phyloP scores from a whole-genome alignment of 169 alveolate genomes.

The Toxoplasma gondii region DNA sequence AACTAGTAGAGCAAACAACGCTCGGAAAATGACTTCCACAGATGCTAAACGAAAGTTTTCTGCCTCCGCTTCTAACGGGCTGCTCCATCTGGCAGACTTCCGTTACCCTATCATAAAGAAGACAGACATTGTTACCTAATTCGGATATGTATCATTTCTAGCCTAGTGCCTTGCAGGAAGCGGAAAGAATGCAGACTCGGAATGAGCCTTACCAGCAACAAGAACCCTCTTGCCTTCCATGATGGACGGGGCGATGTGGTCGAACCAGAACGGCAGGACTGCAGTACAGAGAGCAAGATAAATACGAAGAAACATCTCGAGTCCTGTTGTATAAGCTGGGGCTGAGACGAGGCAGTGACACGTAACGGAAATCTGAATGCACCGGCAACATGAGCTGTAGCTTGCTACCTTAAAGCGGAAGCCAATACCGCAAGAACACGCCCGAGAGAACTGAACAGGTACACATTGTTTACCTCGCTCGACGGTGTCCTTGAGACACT shows the following conservation, averaged over 20 bases:
- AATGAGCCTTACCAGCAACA: conserved; percentile 75
- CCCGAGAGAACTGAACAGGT: not conserved
- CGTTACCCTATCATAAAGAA: no score
- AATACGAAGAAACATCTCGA: not conserved
- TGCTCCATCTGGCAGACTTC: no score
- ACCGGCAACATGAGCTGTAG: no score
- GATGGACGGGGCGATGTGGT: conserved; percentile 91
- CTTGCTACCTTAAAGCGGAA: no score
- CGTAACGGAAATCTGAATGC: no score
- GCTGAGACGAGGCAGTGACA: not conserved
- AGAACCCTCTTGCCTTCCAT: conserved; percentile 92
- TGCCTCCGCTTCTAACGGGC: no score
- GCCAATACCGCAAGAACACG: not conserved
- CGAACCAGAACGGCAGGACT: conserved; percentile 94
- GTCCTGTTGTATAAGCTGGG: no score
- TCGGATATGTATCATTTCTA: not conserved
- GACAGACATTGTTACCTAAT: no score
- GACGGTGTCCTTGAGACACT: conserved; percentile 93
- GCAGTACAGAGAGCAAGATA: not conserved
- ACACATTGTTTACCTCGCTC: conserved; percentile 85
- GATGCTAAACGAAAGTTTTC: no score
- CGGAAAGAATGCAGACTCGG: not conserved
- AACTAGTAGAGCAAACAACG: no score
- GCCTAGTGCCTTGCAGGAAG: no score
- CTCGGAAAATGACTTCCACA: no score